A percentile compares a stretch with the other conserved stretches of the same genome.
These are phyloP conservation scores for Eimeria zaria DNA, from an alignment of 169 alveolate species.

Conservation along the genomic window DNA sequence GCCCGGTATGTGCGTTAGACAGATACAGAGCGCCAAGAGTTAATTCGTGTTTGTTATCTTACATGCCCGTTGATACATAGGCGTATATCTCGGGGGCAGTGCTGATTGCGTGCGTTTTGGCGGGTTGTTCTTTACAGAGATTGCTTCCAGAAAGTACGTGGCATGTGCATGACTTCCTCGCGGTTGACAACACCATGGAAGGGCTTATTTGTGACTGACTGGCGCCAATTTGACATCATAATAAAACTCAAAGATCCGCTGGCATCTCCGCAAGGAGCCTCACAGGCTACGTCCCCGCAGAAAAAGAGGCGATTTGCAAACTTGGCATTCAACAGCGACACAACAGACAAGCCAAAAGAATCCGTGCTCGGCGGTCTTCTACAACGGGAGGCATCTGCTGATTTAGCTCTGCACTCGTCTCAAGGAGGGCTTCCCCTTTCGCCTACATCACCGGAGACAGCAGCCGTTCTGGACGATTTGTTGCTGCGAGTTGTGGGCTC, in stretches of 20 bases:
- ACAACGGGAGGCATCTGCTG: background rate
- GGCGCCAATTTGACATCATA: slow-evolving; percentile 63
- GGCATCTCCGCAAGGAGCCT: background rate
- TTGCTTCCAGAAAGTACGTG: slow-evolving; percentile 20
- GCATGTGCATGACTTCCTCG: slow-evolving; percentile 37
- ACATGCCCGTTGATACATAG: background rate
- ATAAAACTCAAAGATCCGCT: slow-evolving; percentile 45
- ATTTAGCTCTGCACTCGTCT: background rate
- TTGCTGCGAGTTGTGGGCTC: slow-evolving; percentile 66
- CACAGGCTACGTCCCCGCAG: slow-evolving; percentile 1
- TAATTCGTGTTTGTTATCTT: background rate
- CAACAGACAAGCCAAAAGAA: background rate
- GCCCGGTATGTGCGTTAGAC: slow-evolving; percentile 72
- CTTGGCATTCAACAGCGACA: slow-evolving; percentile 25
- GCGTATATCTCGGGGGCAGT: background rate
- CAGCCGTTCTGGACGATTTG: slow-evolving; percentile 64
- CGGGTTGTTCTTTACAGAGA: slow-evolving; percentile 43
- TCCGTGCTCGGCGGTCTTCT: slow-evolving; percentile 34
- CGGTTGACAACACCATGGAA: slow-evolving; percentile 36
- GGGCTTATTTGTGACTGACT: slow-evolving; percentile 51
- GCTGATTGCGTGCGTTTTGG: background rate
- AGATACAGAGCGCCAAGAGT: background rate
- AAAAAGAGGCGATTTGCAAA: slow-evolving; percentile 63
- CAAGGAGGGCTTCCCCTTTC: slow-evolving; percentile 26
- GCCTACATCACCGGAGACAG: slow-evolving; percentile 48